Base-by-base conservation (phyloP, 2,329 filamentous ascomycete species). In the Ilyonectria sp. region DNA sequence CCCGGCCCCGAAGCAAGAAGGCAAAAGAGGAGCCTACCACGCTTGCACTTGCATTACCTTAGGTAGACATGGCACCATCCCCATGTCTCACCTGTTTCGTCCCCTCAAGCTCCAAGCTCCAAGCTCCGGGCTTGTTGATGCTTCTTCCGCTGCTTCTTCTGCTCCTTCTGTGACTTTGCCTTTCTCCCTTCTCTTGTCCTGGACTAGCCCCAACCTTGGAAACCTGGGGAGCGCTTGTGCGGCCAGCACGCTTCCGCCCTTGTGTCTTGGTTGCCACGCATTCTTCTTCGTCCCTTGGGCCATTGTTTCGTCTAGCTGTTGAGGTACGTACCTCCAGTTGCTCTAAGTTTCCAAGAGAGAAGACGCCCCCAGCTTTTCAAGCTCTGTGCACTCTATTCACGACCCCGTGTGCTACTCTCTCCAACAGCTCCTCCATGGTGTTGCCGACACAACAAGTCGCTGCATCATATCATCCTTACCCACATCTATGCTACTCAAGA, bases 191-290 rank as follows among this genome's bases (percentile, higher is more conserved):
- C 55, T 33, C 53, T 47, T 60, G 65, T 58, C 58, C 43, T 44
- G 52, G 62, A 44, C 63, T 70, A 70, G 68, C 49, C 60, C 46
- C 56, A 70, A 69, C 68, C 56, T 55, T 70, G 29, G 17, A 19
- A 4, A 29, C 26, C 29, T 50, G 47, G 6, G n/a, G 37, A 44
- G 46, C 65, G 23, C 35, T 40, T 29, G 21, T 56, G 26, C 44
- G 50, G 44, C 37, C 33, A 31, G 26, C 44, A 33, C 21, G 29
- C 53, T 13, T 26, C 37, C 60, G 26, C 8, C 23, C 55, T 55
- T 11, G 21, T 53, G 55, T 55, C 35, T 55, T 33, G 23, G 56
- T 55, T 56, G 40, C 50, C 56, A 60, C 23, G 56, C 56, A 60
- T 33, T 17, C 53, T 46, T 33, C 37, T 31, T 21, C 33, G 23